phyloP scores from a whole-genome alignment of 1,284 basidiomycete genomes.

The Papiliotrema fonsecae region DNA sequence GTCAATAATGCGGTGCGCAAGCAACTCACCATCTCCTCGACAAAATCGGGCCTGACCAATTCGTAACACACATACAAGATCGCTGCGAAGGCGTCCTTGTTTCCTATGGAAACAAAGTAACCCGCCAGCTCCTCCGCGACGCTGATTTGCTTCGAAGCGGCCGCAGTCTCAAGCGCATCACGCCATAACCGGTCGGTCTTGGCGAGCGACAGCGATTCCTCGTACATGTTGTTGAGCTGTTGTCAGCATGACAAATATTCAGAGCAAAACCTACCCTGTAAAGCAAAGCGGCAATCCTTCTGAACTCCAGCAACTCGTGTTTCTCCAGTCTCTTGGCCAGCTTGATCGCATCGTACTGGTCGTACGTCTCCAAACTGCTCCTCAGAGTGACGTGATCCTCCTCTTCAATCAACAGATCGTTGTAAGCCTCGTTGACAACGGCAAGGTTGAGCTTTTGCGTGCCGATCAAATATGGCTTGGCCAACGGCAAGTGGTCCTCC shows the following conservation, averaged over 20 bases:
- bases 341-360: constrained; percentile 91
- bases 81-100: constrained; percentile 95
- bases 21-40: constrained; percentile 66
- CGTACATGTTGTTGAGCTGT: constrained; percentile 89
- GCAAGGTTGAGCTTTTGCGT: constrained; percentile 96
- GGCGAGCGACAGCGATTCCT: constrained; percentile 87
- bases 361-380: constrained; percentile 93
- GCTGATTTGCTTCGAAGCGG: constrained; percentile 69
- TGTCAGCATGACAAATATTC: neutral
- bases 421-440: constrained; percentile 96
- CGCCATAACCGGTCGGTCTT: constrained; percentile 96
- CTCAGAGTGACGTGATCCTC: constrained; percentile 97
- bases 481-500: constrained; percentile 85
- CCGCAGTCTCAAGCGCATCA: constrained; percentile 91
- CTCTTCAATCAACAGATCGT: constrained; percentile 94
- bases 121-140: constrained; percentile 89
- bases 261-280: constrained; percentile 65
- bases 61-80: constrained; percentile 90
- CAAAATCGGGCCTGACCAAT: constrained; percentile 80
- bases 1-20: neutral
- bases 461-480: constrained; percentile 91
- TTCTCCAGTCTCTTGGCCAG: constrained; percentile 82
- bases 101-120: constrained; percentile 95
- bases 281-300: constrained; percentile 86
- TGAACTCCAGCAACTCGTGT: constrained; percentile 92